Evolutionary conservation across 1,284 basidiomycete species (phyloP), one percentile per base, ranked within the genome.

Genomic region (Puccinia horiana): DNA sequence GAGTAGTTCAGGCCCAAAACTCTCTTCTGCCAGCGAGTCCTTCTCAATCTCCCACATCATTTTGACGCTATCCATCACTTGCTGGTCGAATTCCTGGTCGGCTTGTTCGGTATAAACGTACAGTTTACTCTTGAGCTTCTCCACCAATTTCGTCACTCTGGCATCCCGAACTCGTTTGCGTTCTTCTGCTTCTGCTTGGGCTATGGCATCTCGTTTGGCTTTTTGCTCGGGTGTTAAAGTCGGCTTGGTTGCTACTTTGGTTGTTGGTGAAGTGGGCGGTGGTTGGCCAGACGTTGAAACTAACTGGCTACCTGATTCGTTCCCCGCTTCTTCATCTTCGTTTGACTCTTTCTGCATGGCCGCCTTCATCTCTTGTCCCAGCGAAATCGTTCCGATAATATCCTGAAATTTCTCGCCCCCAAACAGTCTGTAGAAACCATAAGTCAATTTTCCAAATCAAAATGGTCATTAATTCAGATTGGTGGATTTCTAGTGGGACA

Each of bases 261-360:
- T 11, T 16, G 47, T 29, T 3, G 65, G 52, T 29, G 65, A 42
- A 56, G 32, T 42, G 2, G 47, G 1, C 40, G 77, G 42, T 1
- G 79, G 32, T 37, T 54, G 80, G 32, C 65, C 44, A 12, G 80
- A 69, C 26, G 56, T 65, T 40, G 73, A 75, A 42, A 76, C 73
- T 49, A 82, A 37, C 65, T 82, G 61, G 16, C 73, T 75, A 44
- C 69, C 49, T 18, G 70, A 72, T 4, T 76, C 61, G 26, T 83
- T 82, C 16, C 85, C 87, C 35, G 88, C 89, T 29, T 90, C 89
- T 14, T 89, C 90, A 83, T 93, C 92, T 14, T 90, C 91, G 79
- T 93, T 92, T 74, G 93, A 93, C 23, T 94, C 95, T 85, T 96
- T 93, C 86, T 99, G 96, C 86, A 99, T 89, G 6, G 95, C 96